Conservation (phyloP, 225 moss, liverwort and hornwort genomes). For the Neckera pumila region DNA sequence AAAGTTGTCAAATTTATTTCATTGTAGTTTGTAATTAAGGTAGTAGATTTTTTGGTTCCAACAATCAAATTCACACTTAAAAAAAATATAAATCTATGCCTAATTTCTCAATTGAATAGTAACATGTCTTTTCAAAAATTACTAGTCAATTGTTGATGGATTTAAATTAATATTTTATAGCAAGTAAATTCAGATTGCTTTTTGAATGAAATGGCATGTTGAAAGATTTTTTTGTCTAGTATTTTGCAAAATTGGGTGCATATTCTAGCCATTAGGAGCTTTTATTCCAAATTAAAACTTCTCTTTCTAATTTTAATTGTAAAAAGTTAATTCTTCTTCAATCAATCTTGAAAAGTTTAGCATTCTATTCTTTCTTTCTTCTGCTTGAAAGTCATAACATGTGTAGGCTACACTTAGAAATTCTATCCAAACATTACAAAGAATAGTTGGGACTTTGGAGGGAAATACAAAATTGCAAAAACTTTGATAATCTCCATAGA, state of each 20-base stretch:
- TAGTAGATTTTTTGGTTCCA: background rate
- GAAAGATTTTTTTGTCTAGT: rapidly evolving
- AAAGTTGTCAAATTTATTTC: background rate
- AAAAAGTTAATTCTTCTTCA: background rate
- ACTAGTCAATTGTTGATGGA: no score
- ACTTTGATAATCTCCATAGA: background rate
- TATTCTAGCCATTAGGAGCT: background rate
- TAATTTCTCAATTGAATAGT: background rate
- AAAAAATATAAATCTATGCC: background rate
- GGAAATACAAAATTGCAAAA: background rate
- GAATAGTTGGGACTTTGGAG: background rate
- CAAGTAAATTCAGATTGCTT: background rate
- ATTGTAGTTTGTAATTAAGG: background rate
- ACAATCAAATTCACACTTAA: rapidly evolving
- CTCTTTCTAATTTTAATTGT: background rate
- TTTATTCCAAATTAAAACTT: background rate
- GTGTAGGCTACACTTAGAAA: background rate
- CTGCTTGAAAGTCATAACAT: background rate
- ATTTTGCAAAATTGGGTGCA: background rate
- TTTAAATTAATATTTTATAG: no score
- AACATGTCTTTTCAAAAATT: background rate
- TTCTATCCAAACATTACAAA: background rate
- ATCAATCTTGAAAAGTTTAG: background rate
- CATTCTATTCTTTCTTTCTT: background rate
- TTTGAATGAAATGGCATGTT: background rate